Evolutionary conservation across 257 asterid species (phyloP).

Genomic region (Capsicum chinense): DNA sequence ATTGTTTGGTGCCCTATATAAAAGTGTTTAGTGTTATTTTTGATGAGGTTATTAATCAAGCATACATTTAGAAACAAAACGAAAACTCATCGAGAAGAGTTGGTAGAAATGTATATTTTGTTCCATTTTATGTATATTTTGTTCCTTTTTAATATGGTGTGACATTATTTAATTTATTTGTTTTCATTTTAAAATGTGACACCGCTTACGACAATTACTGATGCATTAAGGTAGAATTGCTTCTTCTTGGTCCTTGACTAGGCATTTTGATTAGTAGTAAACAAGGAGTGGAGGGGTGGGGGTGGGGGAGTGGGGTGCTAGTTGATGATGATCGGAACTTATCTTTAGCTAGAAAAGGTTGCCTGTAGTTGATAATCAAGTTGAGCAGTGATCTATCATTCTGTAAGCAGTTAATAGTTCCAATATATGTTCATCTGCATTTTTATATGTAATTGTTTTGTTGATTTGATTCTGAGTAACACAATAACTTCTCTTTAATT

Average conservation of each 20-base stretch:
- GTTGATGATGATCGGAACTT: neutral
- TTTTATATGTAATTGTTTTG: neutral
- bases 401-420: neutral
- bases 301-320: neutral
- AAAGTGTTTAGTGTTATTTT: neutral
- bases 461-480: constrained; percentile 34
- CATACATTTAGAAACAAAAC: neutral
- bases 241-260: constrained; percentile 12
- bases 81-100: neutral
- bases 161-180: neutral
- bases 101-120: neutral
- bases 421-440: neutral
- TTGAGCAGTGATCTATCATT: neutral
- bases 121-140: neutral
- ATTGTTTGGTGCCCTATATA: neutral
- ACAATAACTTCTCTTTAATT: constrained; percentile 36
- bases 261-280: constrained; percentile 8
- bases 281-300: neutral
- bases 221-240: constrained; percentile 7
- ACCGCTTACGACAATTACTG: neutral
- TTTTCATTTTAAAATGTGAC: constrained; percentile 2
- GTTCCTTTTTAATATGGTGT: neutral
- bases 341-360: neutral
- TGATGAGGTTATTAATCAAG: neutral
- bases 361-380: neutral